Conservation (phyloP, 202 grass and related monocot species). For the Dendrocalamus latiflorus region DNA sequence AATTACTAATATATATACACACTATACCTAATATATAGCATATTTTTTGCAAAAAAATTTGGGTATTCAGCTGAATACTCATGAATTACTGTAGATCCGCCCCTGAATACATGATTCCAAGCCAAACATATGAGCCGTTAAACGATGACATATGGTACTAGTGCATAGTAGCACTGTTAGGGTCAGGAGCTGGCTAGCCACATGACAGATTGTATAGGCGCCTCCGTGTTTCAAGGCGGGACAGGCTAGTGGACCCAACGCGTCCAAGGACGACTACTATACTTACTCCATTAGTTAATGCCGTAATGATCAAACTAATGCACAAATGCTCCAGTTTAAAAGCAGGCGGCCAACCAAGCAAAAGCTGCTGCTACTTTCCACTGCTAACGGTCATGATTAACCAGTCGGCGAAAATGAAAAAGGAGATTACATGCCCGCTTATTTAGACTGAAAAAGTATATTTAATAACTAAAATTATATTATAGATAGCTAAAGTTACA, state of each 20-base stretch:
- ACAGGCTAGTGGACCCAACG: not conserved
- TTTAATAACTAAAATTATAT: no score
- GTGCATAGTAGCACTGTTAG: not conserved
- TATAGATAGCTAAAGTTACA: no score
- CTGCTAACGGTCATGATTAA: not conserved
- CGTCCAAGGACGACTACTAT: not conserved
- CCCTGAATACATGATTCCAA: no score
- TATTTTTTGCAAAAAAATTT: no score
- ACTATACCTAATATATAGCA: no score
- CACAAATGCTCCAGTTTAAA: not conserved
- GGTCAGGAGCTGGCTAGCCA: not conserved
- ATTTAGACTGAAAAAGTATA: no score
- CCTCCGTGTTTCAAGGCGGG: conserved; percentile 24
- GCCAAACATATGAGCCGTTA: not conserved
- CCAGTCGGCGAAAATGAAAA: not conserved
- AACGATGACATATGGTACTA: not conserved
- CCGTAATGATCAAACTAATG: not conserved
- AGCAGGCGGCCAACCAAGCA: not conserved
- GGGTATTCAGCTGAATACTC: no score
- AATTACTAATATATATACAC: no score
- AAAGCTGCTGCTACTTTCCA: not conserved
- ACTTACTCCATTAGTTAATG: not conserved
- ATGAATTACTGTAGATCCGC: no score
- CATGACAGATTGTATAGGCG: not conserved
- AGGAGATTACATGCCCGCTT: no score